Evolutionary conservation across 2,329 filamentous ascomycete genomes (phyloP), one percentile per base, ranked within the genome.

Genomic region (Neofusicoccum ribis): DNA sequence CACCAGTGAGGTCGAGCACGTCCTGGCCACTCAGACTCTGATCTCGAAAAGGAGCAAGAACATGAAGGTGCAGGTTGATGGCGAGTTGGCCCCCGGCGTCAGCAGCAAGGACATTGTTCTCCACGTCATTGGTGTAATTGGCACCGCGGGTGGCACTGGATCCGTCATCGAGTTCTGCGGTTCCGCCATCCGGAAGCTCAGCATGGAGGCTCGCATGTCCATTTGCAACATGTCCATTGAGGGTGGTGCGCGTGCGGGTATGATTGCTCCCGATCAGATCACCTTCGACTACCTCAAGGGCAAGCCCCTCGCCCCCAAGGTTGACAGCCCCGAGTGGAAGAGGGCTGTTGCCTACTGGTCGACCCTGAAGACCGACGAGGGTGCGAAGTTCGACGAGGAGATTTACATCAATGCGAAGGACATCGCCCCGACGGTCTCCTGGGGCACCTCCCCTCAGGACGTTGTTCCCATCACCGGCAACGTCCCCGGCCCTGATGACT

Each of bases 151-250:
- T 77, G 95, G 95, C 72, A 98, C 90, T 65, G 93, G 94, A 68
- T 89, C 91, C 62, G 95, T 98, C 69, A 97, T 99, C 73, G 95
- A 99, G 82, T 99, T 94, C 83, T 97, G 93, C 76, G 95, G 95
- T 67, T 97, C 93, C 60, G 92, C 95, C 67, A 97, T 99, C 76
- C 89, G 92, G 71, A 82, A 81, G 67, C 84, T 98, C 72, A 96
- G 92, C 79, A 97, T 99, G 87, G 95, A 98, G 80, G 95, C 94
- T 49, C 89, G 95, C 71, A 98, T 99, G 95, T 97, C 93, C 68
- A 96, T 99, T 77, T 98, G 95, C 84, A 99, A 99, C 83, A 98
- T 98, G 95, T 93, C 93, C 14, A 97, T 98, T 71, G 95, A 99
- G 83, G 95, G 86, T 71, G 95, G 95, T 79, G 95, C 95, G 54